Percentiles rank a stretch among this genome's conserved stretches.
Evolutionary conservation across 805 yeast genomes (phyloP).

Genomic region (Starmerella gropengiesseri): DNA sequence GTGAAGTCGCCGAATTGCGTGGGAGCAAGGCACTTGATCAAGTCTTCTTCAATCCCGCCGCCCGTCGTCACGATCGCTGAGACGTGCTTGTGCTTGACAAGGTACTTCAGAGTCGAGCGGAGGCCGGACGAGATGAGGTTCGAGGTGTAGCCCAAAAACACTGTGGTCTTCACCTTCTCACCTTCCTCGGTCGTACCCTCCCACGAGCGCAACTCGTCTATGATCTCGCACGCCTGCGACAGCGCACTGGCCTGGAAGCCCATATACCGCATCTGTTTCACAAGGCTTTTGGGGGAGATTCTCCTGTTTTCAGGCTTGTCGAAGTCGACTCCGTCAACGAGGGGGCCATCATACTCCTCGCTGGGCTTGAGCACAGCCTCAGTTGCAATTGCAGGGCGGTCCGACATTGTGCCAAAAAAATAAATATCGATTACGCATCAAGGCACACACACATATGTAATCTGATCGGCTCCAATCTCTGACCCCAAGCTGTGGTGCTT

Average conservation of each 20-base stretch:
- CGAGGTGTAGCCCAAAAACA: constrained; percentile 93
- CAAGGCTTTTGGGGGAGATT: constrained; percentile 67
- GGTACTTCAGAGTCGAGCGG: constrained; percentile 76
- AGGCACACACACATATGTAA: neutral
- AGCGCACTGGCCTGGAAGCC: constrained; percentile 93
- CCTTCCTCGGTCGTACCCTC: constrained; percentile 65
- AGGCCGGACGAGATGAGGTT: constrained; percentile 90
- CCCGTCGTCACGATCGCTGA: constrained; percentile 94
- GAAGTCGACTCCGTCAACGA: constrained; percentile 85
- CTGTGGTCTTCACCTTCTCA: constrained; percentile 63
- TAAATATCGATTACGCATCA: constrained; percentile 4
- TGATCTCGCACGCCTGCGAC: constrained; percentile 82
- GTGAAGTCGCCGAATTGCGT: constrained; percentile 89
- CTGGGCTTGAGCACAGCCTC: constrained; percentile 88
- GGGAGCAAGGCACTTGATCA: constrained; percentile 92
- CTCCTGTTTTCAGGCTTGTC: constrained; percentile 63
- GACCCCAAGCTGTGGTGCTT: neutral
- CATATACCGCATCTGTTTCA: constrained; percentile 81
- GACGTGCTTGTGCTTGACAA: constrained; percentile 90
- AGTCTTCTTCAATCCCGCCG: constrained; percentile 96
- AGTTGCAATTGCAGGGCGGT: constrained; percentile 41
- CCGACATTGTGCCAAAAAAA: constrained; percentile 2
- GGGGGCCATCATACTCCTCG: constrained; percentile 62
- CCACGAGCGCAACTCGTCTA: constrained; percentile 87
- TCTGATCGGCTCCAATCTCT: neutral